Conservation (phyloP, 345 rosid species). For the Boechera divaricarpa region DNA sequence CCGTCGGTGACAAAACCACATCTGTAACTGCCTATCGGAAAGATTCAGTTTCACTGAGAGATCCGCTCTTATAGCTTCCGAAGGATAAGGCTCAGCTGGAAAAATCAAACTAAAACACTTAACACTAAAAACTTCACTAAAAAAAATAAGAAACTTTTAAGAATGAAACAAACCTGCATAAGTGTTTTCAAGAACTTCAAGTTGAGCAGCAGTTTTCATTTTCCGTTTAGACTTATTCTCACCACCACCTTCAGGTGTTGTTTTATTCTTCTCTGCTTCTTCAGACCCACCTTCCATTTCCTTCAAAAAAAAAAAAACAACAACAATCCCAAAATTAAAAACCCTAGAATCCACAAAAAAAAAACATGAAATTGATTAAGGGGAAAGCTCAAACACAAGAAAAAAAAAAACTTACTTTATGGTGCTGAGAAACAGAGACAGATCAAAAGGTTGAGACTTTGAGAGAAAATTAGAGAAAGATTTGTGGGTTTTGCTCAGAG, state of each 20-base stretch:
- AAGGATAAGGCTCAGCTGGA: slow-evolving; percentile 76
- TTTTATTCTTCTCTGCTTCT: slow-evolving; percentile 66
- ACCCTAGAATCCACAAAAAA: slow-evolving; percentile 30
- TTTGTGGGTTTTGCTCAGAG: neutral
- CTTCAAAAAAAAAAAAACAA: neutral
- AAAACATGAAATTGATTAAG: slow-evolving; percentile 18
- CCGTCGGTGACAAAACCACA: slow-evolving; percentile 98
- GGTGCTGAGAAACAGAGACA: slow-evolving; percentile 13
- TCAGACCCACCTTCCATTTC: slow-evolving; percentile 60
- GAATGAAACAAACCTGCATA: slow-evolving; percentile 60
- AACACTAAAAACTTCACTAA: neutral
- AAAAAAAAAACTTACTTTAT: slow-evolving; percentile 30
- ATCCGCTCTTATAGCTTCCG: slow-evolving; percentile 73
- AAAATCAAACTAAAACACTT: neutral
- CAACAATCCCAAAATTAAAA: slow-evolving; percentile 18
- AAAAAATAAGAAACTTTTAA: neutral
- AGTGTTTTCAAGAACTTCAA: slow-evolving; percentile 78
- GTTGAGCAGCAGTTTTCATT: slow-evolving; percentile 96
- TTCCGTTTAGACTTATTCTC: slow-evolving; percentile 74
- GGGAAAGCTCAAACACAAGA: neutral
- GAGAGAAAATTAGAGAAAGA: slow-evolving; percentile 3
- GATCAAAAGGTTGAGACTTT: slow-evolving; percentile 29
- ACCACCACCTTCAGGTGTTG: slow-evolving; percentile 58
- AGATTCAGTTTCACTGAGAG: slow-evolving; percentile 77
- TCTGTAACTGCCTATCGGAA: slow-evolving; percentile 89